Base-by-base conservation (phyloP, 2,329 filamentous ascomycete genomes). In the Emydomyces testavorans region DNA sequence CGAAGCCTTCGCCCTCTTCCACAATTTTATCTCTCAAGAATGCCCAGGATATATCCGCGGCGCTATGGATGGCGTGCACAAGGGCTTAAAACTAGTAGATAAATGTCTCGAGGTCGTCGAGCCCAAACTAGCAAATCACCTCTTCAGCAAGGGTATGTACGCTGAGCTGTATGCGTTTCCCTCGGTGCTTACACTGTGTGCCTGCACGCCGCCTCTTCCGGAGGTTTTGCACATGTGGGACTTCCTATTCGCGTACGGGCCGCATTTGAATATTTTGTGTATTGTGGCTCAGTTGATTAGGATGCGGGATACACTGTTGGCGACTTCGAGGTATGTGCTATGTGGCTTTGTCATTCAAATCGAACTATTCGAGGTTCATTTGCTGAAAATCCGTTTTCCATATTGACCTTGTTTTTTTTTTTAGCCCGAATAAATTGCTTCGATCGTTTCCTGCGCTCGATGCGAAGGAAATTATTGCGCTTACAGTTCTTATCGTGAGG, bases 131-230 rank as follows among this genome's bases (percentile, higher is more conserved):
- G 88, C 84, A 59, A 71, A 80, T 21, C 88, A 94, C 63, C 76
- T 98, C 24, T 83, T 85, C 50, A 80, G 81, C 47, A 93, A 94
- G 65, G 85, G 85, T 10, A 79, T 98, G 65, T 82, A 87, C 52
- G 92, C 92, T 2, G 86, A 94, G 69, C 84, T 98, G 48, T 98
- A 96, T 63, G 92, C 90, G 2, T 98, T 98, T 60, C 87, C 92
- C 1, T 93, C 86, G 1, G 92, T 98, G 0, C 72, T 96, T 54
- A 98, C 92, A 0, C 76, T 98, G 43, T 95, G 88, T 61, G 92
- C 92, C 21, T 96, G 92, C 65, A 98, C 92, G 13, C 92, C 92
- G 13, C 92, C 92, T 2, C 67, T 98, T 47, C 90, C 90, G 0
- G 90, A 98, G 66, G 92, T 98, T 0, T 68, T 98, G 48, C 79